Conservation (phyloP, 176 grass and related monocot genomes). For the Rhipidocladum racemiflorum region DNA sequence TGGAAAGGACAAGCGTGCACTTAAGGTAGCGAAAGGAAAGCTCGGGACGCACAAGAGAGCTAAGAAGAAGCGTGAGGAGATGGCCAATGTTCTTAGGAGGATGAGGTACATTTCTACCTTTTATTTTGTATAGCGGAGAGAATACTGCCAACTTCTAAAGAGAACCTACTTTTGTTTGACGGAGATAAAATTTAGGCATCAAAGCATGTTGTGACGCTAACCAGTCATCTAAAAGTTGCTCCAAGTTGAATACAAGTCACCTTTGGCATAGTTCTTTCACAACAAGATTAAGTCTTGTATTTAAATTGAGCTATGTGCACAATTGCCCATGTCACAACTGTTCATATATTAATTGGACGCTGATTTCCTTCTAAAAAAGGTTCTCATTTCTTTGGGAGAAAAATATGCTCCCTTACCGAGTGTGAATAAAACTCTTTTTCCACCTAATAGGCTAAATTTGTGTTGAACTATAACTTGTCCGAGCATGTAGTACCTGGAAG, state of each 20-base stretch:
- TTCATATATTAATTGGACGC: slow-evolving; percentile 1
- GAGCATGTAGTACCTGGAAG: slow-evolving; percentile 4
- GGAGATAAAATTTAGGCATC: slow-evolving; percentile 23
- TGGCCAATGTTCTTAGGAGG: slow-evolving; percentile 45
- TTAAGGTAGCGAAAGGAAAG: slow-evolving; percentile 47
- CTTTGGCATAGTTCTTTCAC: neutral
- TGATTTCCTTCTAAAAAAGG: neutral
- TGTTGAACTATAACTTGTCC: neutral
- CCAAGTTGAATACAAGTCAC: slow-evolving; percentile 17
- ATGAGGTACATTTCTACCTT: slow-evolving; percentile 42
- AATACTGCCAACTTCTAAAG: slow-evolving; percentile 28
- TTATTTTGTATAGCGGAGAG: slow-evolving; percentile 2
- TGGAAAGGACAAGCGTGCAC: slow-evolving; percentile 37
- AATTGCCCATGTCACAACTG: neutral
- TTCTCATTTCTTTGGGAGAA: neutral
- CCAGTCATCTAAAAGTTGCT: slow-evolving; percentile 24
- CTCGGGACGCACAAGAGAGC: slow-evolving; percentile 42
- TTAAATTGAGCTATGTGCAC: neutral
- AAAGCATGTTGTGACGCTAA: slow-evolving; percentile 28
- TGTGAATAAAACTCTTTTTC: neutral
- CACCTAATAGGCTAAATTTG: neutral
- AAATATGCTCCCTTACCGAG: neutral
- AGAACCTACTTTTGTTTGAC: slow-evolving; percentile 24
- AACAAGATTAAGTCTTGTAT: slow-evolving; percentile 12
- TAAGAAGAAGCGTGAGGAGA: slow-evolving; percentile 48